These are phyloP conservation scores for Zygotorulaspora sp. DNA, from an alignment of 805 yeast genomes.

Conservation along the genomic window DNA sequence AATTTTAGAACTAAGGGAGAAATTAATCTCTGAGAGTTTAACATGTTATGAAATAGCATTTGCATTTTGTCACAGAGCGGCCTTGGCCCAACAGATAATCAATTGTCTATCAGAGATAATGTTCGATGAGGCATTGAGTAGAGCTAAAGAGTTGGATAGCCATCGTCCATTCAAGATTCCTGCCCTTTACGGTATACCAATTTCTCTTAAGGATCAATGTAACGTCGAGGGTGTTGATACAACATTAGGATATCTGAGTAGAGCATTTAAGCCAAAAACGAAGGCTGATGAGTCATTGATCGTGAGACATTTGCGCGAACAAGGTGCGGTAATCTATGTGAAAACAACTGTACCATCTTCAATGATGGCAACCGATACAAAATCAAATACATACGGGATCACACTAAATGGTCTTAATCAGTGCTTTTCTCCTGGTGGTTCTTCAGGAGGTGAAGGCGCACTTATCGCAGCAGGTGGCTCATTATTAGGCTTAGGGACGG, in stretches of 20 bases:
- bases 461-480: slow-evolving; percentile 49
- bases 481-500: slow-evolving; percentile 57
- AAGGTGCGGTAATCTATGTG: slow-evolving; percentile 55
- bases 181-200: slow-evolving; percentile 64
- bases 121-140: slow-evolving; percentile 50
- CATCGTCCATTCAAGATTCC: slow-evolving; percentile 49
- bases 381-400: slow-evolving; percentile 50
- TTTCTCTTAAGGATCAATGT: slow-evolving; percentile 49
- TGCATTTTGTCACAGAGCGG: slow-evolving; percentile 55
- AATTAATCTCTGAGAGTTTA: slow-evolving; percentile 4
- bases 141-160: slow-evolving; percentile 51
- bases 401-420: slow-evolving; percentile 50
- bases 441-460: slow-evolving; percentile 63
- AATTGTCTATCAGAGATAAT: slow-evolving; percentile 37
- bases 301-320: slow-evolving; percentile 18
- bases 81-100: slow-evolving; percentile 49
- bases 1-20: slow-evolving; percentile 12
- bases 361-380: slow-evolving; percentile 57
- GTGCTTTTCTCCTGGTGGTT: slow-evolving; percentile 52
- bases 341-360: slow-evolving; percentile 60
- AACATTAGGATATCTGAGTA: slow-evolving; percentile 21
- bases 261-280: slow-evolving; percentile 17
- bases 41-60: slow-evolving; percentile 15
- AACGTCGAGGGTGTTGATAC: slow-evolving; percentile 25
- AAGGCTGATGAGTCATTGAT: slow-evolving; percentile 20